Base-by-base conservation (phyloP, 352 stramenopile genomes). In the Phytophthora fragariaefolia region DNA sequence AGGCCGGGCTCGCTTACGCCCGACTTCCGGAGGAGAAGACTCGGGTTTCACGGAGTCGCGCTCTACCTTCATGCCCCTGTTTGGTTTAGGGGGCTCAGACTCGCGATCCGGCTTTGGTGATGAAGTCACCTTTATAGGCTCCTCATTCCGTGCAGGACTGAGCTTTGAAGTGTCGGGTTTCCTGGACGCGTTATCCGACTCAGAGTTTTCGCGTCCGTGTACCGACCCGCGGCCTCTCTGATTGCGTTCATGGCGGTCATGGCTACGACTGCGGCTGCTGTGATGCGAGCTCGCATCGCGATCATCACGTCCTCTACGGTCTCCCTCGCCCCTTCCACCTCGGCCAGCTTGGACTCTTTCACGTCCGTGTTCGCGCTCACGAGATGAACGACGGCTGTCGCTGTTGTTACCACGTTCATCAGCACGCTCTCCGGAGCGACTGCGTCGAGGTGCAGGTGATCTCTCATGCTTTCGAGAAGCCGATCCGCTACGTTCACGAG, bases 1-100 rank as follows among this genome's bases (percentile, higher is more conserved):
- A 10, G 59, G 62, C 22, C 86, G 81, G 40, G 77, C 81, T 40
- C 81, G 68, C 65, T 92, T 94, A 24, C 66, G 71, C 7, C 42
- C 58, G 62, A 20, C 55, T 34, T 73, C 58, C 4, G 48, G 26
- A 17, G 32, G 6, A 18, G 52, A 50, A 34, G 53, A 69, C 27
- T 89, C 80, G 24, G 17, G 50, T 13, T 56, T 69, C 38, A 27
- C 38, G 0, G 48, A 20, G 6, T 71, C 54, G 3, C 65, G 76
- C 30, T 74, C 73, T 26, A 23, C 24, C 30, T 57, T 74, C 23
- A 66, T 51, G n/a, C 50, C 38, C 8, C 57, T 52, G 42, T 65
- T 74, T 12, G 45, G 17, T 30, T 57, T 69, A 4, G 6, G 36
- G 17, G 48, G 15, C 34, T 71, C 71, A 9, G 46, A 46, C 12